Evolutionary conservation across 176 grass and related monocot species (phyloP), one percentile per base, ranked within the genome.

Genomic region (Bromus sterilis): DNA sequence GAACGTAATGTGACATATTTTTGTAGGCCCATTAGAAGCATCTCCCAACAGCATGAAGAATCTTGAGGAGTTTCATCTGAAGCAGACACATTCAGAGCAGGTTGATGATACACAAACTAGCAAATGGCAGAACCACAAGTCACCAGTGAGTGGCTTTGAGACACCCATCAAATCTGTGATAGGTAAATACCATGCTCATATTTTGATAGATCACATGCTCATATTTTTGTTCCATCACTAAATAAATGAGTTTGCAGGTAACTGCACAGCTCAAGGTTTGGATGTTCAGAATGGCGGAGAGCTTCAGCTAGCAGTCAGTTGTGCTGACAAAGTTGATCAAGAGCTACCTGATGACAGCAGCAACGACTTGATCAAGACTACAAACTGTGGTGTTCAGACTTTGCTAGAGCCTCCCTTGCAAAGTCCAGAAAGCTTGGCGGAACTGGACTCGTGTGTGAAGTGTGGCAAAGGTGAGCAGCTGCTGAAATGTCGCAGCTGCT

Each of bases 381-480:
- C 4, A 0, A 55, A 71, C 9, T 36, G 18, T 56, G 36, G 30
- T 58, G 71, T 6, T 53, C 78, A 75, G 36, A 48, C 46, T 59
- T 11, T 80, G 24, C n/a, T 25, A 62, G 43, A 69, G n/a, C 21
- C 74, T 64, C 44, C 41, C 56, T 43, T 62, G 11, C 60, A 70
- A 76, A 60, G 13, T 82, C 78, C 79, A 62, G 74, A 64, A 61
- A 55, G 48, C 72, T 65, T 48, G 15, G 59, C 85, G 0, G 66
- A 83, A 82, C 78, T 62, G 29, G 89, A 74, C 57, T 67, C 78
- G 32, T 91, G 89, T 30, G 59, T 91, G 51, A 88, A 88, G 66
- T 91, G 89, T 56, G 58, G 74, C 56, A 74, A 91, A 82, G 48
- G 43, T 57, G 89, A 86, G 2, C 72, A 91, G 39, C 42, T 91